Conservation (phyloP, 805 yeast genomes). For the Maudiozyma turicensis region DNA sequence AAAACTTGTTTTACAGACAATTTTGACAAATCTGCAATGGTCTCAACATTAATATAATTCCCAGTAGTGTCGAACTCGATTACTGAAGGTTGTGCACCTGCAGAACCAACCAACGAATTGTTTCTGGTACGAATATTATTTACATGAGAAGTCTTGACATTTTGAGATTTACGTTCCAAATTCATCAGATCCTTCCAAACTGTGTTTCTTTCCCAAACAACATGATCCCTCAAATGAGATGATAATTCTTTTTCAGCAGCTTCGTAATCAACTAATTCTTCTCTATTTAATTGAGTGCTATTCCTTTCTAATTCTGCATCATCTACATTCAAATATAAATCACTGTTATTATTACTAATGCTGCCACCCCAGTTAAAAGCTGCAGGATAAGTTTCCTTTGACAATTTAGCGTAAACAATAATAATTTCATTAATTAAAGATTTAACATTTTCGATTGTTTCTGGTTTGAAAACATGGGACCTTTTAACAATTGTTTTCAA, state of each 20-base stretch:
- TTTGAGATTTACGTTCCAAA: constrained; percentile 76
- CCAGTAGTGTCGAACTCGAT: neutral
- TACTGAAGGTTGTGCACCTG: neutral
- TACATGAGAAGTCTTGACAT: constrained; percentile 38
- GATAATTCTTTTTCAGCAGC: constrained; percentile 41
- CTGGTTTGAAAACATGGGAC: constrained; percentile 46
- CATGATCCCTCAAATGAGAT: constrained; percentile 71
- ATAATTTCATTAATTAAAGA: constrained; percentile 43
- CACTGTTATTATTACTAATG: neutral
- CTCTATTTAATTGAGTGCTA: neutral
- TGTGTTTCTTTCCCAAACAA: constrained; percentile 94
- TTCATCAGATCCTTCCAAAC: constrained; percentile 97
- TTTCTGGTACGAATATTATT: neutral
- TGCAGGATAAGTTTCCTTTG: constrained; percentile 10
- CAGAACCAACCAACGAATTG: neutral
- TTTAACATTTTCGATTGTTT: constrained; percentile 42
- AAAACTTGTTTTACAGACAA: constrained; percentile 10
- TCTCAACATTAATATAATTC: neutral
- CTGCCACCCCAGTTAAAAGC: neutral
- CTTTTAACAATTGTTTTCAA: constrained; percentile 37
- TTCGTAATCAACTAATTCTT: constrained; percentile 2
- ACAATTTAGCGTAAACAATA: constrained; percentile 44
- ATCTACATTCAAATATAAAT: neutral
- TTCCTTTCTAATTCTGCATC: neutral
- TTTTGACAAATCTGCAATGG: constrained; percentile 12